Conservation (phyloP, 805 yeast species). For the Yamadazyma tumulicola region DNA sequence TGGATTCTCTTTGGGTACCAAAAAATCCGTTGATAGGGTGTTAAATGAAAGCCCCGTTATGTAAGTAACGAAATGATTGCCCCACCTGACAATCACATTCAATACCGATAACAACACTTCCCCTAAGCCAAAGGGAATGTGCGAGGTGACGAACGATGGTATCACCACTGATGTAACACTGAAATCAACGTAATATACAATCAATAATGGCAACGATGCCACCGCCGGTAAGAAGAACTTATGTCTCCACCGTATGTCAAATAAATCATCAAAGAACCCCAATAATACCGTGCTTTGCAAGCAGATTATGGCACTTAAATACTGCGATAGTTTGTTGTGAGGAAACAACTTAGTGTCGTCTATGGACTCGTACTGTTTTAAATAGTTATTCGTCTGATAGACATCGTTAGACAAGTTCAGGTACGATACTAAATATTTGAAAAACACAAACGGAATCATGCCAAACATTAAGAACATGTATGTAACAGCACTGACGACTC, state of each 20-base stretch:
- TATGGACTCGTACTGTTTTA: slow-evolving; percentile 31
- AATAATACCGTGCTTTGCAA: slow-evolving; percentile 78
- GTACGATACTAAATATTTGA: slow-evolving; percentile 61
- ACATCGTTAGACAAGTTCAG: slow-evolving; percentile 33
- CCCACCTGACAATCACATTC: slow-evolving; percentile 20
- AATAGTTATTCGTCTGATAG: slow-evolving; percentile 28
- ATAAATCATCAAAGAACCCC: slow-evolving; percentile 91
- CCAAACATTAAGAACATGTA: slow-evolving; percentile 78
- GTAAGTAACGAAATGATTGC: slow-evolving; percentile 29
- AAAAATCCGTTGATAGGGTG: slow-evolving; percentile 32
- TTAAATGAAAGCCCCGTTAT: slow-evolving; percentile 38
- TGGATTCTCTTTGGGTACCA: slow-evolving; percentile 36
- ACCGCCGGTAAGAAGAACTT: slow-evolving; percentile 94
- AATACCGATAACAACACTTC: slow-evolving; percentile 19
- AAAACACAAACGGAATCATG: slow-evolving; percentile 84
- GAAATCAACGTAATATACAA: slow-evolving; percentile 91
- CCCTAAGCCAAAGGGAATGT: slow-evolving; percentile 24
- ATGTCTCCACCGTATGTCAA: slow-evolving; percentile 96
- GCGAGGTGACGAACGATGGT: slow-evolving; percentile 59
- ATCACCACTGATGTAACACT: slow-evolving; percentile 85
- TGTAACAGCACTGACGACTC: slow-evolving; percentile 81
- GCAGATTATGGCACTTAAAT: slow-evolving; percentile 78
- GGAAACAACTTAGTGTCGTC: slow-evolving; percentile 53
- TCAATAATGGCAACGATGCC: slow-evolving; percentile 85
- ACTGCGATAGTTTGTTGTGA: slow-evolving; percentile 79